Percentiles rank a stretch among this genome's conserved stretches.
Conservation (phyloP, 148 eudicot genomes). For the Gaultheria prostrata region DNA sequence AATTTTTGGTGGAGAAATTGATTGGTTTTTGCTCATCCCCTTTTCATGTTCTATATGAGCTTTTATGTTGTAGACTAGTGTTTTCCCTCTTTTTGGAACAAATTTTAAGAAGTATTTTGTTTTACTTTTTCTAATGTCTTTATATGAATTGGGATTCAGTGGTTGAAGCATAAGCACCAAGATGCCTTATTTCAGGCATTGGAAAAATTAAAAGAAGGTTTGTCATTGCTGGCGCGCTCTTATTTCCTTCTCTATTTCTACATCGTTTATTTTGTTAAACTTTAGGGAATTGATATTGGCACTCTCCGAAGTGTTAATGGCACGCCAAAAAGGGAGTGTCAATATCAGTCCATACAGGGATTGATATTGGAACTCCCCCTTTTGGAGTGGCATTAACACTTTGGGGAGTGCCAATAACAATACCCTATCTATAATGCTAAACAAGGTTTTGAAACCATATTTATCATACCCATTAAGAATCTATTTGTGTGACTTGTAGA, state of each 20-base stretch:
- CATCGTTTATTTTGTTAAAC: background rate
- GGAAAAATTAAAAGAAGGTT: constrained; percentile 83
- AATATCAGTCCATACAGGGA: no score
- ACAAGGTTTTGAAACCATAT: background rate
- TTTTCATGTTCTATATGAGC: background rate
- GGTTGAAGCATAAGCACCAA: constrained; percentile 49
- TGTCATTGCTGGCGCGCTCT: background rate
- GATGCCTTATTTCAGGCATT: constrained; percentile 60
- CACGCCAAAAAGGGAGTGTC: no score
- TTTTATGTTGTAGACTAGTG: background rate
- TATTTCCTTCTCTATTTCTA: constrained; percentile 2
- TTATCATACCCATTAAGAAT: background rate
- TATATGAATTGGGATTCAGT: constrained; percentile 27
- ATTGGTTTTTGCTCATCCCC: background rate
- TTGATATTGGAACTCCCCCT: no score
- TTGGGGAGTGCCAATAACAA: no score
- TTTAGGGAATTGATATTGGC: no score
- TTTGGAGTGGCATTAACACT: no score
- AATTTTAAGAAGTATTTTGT: no score
- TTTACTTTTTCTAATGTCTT: background rate
- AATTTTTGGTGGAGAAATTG: background rate
- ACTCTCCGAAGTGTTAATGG: no score
- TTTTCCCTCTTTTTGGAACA: background rate
- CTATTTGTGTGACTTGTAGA: background rate
- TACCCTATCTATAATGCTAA: background rate